Base-by-base conservation (phyloP, 2,329 filamentous ascomycete species). In the Raffaelea ambrosiae region DNA sequence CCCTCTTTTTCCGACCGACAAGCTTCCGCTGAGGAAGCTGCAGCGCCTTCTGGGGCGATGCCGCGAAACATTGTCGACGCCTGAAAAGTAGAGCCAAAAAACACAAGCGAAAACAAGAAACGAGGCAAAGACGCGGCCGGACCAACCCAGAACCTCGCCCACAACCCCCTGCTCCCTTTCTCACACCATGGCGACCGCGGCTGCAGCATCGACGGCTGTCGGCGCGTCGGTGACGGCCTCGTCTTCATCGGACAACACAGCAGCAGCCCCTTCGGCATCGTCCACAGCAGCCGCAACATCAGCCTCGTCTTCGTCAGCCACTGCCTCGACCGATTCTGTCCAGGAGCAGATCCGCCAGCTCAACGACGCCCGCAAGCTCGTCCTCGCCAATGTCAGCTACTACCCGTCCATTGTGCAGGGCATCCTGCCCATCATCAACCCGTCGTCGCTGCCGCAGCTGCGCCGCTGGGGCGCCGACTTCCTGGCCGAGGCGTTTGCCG, bases 381-480 rank as follows among this genome's bases (percentile, higher is more conserved):
- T 94, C 47, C 77, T 97, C 51, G 81, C 79, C 57, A 90, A 97
- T 67, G 77, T 90, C 54, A 82, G 81, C 61, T 88, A 94, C 69
- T 98, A 97, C 66, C 83, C 85, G 44, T 88, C 87, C 65, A 91
- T 98, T 62, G 84, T 98, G 53, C 86, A 88, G 61, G 89, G 88
- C 43, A 88, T 97, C 53, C 72, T 97, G n/a, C 89, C 90, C 48
- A 90, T 97, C 59, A 86, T 96, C 65, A 83, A 84, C 51, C 79
- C 85, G 45, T 74, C 76, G 55, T 77, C 87, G 54, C 77, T 80
- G 52, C 68, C 95, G 48, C 88, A 95, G 66, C 72, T 97, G 59
- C 85, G 89, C 66, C 76, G 90, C 84, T 98, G 93, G 93, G 93
- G 91, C 22, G 84, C 90, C 53, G 90, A 96, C 52, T 98, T 98